Evolutionary conservation across 192 early-diverging fungal species (phyloP), one percentile per base, ranked within the genome.

Genomic region (Globomyces pollinis-pini): DNA sequence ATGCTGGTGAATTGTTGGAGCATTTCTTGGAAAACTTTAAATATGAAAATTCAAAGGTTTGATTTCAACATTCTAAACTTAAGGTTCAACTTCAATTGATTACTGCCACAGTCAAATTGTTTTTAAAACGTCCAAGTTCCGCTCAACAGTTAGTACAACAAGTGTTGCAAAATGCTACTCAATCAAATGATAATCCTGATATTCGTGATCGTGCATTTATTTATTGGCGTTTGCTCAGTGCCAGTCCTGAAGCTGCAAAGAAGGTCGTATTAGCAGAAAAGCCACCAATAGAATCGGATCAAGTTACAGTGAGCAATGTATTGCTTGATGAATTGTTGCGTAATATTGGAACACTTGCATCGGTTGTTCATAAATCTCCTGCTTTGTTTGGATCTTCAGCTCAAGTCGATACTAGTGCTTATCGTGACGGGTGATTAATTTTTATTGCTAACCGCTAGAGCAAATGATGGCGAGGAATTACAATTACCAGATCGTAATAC

Each of bases 221-320:
- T 34, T 99, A 99, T 75, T 99, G 96, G 96, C 78, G 96, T 53
- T 73, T 99, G 57, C 73, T 99, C 1, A 93, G 91, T 2, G 88
- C 91, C 16, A 88, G 93, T 69, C 96, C 96, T 5, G 83, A 91
- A 60, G 88, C 91, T 3, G 94, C 94, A 13, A 91, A 94, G 70
- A 74, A 87, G 3, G 90, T 98, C 12, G 92, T 90, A 7, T 74
- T 98, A 30, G 81, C 87, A 1, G 92, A 96, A 32, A 91, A 88
- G 67, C 90, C 92, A 2, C 86, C 91, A 15, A 85, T 96, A 52
- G 82, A 84, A 23, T 72, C 76, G 16, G 86, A 93, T 44, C 75
- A 63, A 30, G 69, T 62, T 43, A 76, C 76, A 26, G 72, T 98
- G 35, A 80, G 84, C 26, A 72, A 84, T 13, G 67, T 77, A 30